Percentiles rank a stretch among this genome's conserved stretches.
Conservation (phyloP, 768 basidiomycete genomes). For the Pleurotus platypus region DNA sequence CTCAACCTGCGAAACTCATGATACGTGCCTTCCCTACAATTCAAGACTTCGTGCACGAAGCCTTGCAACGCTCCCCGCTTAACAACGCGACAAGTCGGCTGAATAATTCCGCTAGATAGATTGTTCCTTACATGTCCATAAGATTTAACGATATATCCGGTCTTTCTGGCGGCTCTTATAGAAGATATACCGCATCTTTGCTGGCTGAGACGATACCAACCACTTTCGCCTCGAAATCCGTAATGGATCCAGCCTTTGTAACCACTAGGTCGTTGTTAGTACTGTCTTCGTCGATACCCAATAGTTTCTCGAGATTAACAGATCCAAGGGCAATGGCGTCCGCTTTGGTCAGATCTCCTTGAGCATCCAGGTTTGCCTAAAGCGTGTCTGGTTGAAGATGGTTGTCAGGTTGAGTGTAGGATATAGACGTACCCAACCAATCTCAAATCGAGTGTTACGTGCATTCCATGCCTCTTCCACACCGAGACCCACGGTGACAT, state of each 20-base stretch:
- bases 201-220: constrained; percentile 32
- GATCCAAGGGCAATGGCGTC: constrained; percentile 36
- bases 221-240: constrained; percentile 38
- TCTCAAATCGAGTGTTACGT: constrained; percentile 69
- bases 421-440: constrained; percentile 60
- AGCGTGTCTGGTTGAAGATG: no score
- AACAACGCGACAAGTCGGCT: background rate
- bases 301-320: constrained; percentile 37
- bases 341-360: constrained; percentile 24
- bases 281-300: constrained; percentile 26
- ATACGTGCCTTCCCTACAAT: constrained; percentile 63
- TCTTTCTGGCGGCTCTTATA: constrained; percentile 6
- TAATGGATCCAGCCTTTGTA: constrained; percentile 29
- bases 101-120: constrained; percentile 6
- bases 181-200: constrained; percentile 19
- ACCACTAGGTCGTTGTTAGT: constrained; percentile 35
- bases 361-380: constrained; percentile 28
- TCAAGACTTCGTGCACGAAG: constrained; percentile 47
- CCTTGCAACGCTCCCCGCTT: constrained; percentile 14
- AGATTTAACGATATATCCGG: background rate
- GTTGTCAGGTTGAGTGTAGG: no score
- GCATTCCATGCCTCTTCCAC: constrained; percentile 52
- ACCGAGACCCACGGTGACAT: constrained; percentile 69
- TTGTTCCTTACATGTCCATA: background rate
- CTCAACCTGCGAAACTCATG: constrained; percentile 74